Evolutionary conservation across 441 rosid genomes (phyloP).

Genomic region (Corymbia calophylla): DNA sequence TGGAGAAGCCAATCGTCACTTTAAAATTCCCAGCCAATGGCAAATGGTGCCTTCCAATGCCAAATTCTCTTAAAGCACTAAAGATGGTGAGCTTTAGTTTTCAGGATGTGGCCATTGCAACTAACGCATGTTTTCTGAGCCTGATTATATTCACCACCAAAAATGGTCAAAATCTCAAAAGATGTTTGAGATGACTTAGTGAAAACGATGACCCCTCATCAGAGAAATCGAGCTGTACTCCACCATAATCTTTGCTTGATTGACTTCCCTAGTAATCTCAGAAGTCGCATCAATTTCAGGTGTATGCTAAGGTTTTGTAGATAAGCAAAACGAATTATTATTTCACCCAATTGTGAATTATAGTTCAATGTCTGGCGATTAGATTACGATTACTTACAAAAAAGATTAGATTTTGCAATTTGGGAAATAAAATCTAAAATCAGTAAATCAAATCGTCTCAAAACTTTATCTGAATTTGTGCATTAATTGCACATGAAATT

Average conservation of each 20-base stretch:
- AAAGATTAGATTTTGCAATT: neutral
- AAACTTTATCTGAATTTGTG: neutral
- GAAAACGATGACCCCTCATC: neutral
- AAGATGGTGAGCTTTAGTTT: neutral
- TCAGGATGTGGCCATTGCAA: neutral
- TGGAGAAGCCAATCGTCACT: neutral
- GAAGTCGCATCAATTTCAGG: neutral
- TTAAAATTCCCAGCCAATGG: neutral
- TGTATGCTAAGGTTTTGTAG: neutral
- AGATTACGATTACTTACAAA: neutral
- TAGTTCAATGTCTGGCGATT: neutral
- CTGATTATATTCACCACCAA: neutral
- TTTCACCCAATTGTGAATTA: neutral
- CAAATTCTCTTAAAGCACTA: neutral
- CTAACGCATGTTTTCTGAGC: neutral
- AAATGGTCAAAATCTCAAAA: neutral
- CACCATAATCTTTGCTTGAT: neutral
- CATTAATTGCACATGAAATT: neutral
- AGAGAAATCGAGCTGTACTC: neutral
- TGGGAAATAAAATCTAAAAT: neutral
- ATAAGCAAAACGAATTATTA: neutral
- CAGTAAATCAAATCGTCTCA: accelerated
- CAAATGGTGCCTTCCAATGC: neutral
- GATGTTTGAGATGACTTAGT: neutral
- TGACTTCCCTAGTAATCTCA: neutral